Percentiles rank a stretch among this genome's conserved stretches.
These are phyloP conservation scores for Atkinsonella hypoxylon DNA, from an alignment of 2,329 filamentous ascomycete species.

Conservation along the genomic window DNA sequence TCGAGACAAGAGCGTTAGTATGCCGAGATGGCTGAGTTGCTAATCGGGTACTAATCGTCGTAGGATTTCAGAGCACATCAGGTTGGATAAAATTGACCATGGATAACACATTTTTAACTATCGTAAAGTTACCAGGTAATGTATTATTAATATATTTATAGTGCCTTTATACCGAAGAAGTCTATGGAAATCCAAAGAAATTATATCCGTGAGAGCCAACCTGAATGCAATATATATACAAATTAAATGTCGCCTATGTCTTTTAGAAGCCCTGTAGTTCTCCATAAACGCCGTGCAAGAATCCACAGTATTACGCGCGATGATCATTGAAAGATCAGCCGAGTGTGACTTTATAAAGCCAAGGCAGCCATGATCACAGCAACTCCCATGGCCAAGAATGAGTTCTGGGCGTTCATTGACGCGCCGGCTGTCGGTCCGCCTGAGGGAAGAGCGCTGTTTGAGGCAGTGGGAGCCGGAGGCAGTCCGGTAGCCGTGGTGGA, in stretches of 20 bases:
- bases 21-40: no score
- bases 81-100: no score
- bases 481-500: not conserved
- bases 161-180: not conserved
- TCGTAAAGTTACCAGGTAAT: not conserved
- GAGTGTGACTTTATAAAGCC: constrained; percentile 1
- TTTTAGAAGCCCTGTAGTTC: not conserved
- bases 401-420: constrained; percentile 3
- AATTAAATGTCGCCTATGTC: not conserved
- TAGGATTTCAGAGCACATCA: no score
- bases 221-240: not conserved
- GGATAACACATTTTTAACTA: no score
- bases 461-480: not conserved
- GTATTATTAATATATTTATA: not conserved
- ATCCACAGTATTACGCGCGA: not conserved
- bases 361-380: constrained; percentile 6
- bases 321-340: no score
- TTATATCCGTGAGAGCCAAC: not conserved
- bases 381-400: constrained; percentile 7
- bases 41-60: no score
- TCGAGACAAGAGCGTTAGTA: not conserved
- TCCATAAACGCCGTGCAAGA: not conserved
- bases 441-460: not conserved
- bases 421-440: constrained; percentile 3
- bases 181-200: not conserved